Base-by-base conservation (phyloP, 208 protist genomes). In the Tritrichomonas foetus region DNA sequence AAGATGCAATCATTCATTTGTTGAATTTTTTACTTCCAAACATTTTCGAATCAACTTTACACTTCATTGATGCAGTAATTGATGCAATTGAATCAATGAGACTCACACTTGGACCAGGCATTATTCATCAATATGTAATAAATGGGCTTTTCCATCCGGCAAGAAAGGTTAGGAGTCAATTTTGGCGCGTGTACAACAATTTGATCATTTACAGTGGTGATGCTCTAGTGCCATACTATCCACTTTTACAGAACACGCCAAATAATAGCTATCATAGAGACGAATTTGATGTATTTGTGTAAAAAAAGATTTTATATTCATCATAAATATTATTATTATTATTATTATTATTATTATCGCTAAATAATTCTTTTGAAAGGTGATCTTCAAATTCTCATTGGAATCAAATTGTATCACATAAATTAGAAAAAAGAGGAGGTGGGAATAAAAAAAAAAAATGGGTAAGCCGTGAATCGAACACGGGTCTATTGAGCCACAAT, bases 21-120 rank as follows among this genome's bases (percentile, higher is more conserved):
- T 96, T 99, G 64, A 99, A 99, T 95, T 98, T 98, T 95, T 96
- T 99, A 27, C 99, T 99, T 97, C 99, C 99, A 8, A 99, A 99
- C 96, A 98, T 99, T 78, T 99, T 99, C 93, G 99, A 99, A 96
- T 97, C 98, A 27, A 97, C 98, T 36, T 97, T 98, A 1, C 98
- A 99, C 94, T 97, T 99, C 25, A 98, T 99, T 94, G 97, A 98
- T 49, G 98, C 99, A 1, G 98, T 99, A 30, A 97, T 98, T 53
- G 97, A 99, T 93, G 98, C 98, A 72, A 98, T 99, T 94, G 98
- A 99, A 94, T 98, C 97, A 50, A 95, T 98, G 53, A 95, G 98
- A 36, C 96, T 99, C 25, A 96, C 98, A 33, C 94, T 99, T 36
- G 99, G 99, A 5, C 97, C 98, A 0, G 96, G 95, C 25, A 93